Conservation (phyloP, 352 stramenopile species). For the Peronospora belbahrii region DNA sequence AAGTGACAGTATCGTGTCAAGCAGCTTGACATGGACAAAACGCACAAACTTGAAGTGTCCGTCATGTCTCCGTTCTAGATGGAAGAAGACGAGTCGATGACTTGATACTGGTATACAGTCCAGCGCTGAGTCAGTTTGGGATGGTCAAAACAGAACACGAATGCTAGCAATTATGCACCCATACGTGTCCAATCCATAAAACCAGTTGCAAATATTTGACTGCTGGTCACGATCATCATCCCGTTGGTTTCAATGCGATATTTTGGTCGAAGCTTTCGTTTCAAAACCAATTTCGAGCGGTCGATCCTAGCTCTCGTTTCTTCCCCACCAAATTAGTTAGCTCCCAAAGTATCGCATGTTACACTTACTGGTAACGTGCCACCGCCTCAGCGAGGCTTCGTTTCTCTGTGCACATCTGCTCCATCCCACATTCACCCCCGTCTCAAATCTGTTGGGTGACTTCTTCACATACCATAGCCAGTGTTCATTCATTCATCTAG, state of each 20-base stretch:
- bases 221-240: neutral
- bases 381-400: slow-evolving; percentile 12
- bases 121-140: slow-evolving; percentile 12
- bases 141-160: neutral
- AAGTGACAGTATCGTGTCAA: slow-evolving; percentile 62
- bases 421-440: slow-evolving; percentile 9
- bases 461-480: too few species aligned
- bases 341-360: slow-evolving; percentile 23
- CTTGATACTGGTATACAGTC: slow-evolving; percentile 12
- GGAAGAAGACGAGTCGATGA: slow-evolving; percentile 3
- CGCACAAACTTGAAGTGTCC: too few species aligned
- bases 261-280: slow-evolving; percentile 20
- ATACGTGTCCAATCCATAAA: neutral
- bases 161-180: too few species aligned
- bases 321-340: slow-evolving; percentile 4
- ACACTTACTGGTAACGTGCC: slow-evolving; percentile 9
- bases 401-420: slow-evolving; percentile 9
- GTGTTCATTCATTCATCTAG: too few species aligned
- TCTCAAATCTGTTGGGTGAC: slow-evolving; percentile 5
- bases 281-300: slow-evolving; percentile 25
- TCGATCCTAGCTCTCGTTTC: slow-evolving; percentile 5
- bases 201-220: neutral
- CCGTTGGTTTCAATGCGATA: slow-evolving; percentile 19
- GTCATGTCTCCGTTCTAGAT: slow-evolving; percentile 38
- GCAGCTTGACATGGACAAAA: slow-evolving; percentile 64